These are phyloP conservation scores for Phytophthora hybrid DNA, from an alignment of 352 stramenopile genomes.

Conservation along the genomic window DNA sequence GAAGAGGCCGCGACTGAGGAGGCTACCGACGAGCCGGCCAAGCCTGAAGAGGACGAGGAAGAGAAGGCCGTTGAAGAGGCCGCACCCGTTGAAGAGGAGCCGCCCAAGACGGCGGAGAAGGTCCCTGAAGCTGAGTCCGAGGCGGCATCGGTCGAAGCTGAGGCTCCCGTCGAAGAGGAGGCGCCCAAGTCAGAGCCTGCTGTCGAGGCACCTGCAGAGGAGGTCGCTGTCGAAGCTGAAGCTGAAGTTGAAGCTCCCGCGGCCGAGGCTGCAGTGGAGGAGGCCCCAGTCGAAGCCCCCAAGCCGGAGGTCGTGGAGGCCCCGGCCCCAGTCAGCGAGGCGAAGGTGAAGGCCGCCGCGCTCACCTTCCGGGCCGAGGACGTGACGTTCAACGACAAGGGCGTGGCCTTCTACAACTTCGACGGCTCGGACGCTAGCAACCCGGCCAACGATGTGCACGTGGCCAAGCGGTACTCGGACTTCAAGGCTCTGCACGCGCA, in stretches of 20 bases:
- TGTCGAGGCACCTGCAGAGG: too few species aligned
- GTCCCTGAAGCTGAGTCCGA: conserved; percentile 8
- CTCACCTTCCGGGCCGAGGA: conserved; percentile 25
- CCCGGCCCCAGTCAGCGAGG: conserved; percentile 17
- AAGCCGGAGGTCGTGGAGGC: conserved; percentile 17
- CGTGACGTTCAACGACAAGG: conserved; percentile 44
- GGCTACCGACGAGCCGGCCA: background rate
- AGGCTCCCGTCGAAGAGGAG: conserved; percentile 3
- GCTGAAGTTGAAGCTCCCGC: conserved; percentile 7
- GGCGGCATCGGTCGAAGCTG: background rate
- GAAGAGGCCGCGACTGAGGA: conserved; percentile 19
- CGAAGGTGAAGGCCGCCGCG: conserved; percentile 5
- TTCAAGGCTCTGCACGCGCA: conserved; percentile 75
- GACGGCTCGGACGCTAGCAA: conserved; percentile 48
- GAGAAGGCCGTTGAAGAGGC: conserved; percentile 4
- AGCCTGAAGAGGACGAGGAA: conserved; percentile 3
- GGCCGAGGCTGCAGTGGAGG: conserved; percentile 13
- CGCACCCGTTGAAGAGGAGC: conserved; percentile 1
- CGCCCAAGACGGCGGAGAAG: conserved; percentile 2
- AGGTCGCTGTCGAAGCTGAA: background rate
- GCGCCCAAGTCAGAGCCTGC: too few species aligned
- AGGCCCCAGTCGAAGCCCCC: conserved; percentile 10
- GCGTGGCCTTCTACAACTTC: conserved; percentile 64
- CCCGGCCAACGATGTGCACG: conserved; percentile 53
- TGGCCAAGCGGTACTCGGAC: conserved; percentile 82